Base-by-base conservation (phyloP, 805 yeast species). In the Yamadazyma insecticola region DNA sequence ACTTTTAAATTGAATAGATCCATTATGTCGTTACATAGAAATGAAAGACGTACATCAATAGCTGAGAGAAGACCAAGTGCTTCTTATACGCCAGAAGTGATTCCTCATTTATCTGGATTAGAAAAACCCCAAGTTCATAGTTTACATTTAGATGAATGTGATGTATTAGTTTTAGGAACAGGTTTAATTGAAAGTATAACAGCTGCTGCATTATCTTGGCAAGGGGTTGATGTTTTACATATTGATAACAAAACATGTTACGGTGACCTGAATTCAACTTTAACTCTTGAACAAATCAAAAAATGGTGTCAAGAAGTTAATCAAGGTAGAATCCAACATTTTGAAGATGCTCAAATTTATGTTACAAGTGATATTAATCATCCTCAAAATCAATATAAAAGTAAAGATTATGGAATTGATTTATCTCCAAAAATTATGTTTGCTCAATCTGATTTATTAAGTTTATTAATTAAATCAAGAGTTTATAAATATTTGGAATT, bases 161-260 rank as follows among this genome's bases (percentile, higher is more conserved):
- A 92, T 51, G 95, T 92, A 10, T 68, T 92, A 18, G 83, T 92
- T 34, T 76, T 83, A 41, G 98, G 98, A 22, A 90, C 98, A 0
- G 97, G 97, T 3, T 67, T 92, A 24, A 81, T 79, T 2, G 96
- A 92, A 55, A 76, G 87, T 44, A 78, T 92, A 9, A 59, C 88
- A 29, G 96, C 97, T 0, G 95, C 97, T 9, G 90, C 97, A 0
- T 67, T 92, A 28, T 82, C 97, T 9, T 92, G 98, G 97, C 96
- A 87, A 47, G 98, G 98, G n/a, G 78, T 92, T n/a, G 78, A 73
- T 42, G 97, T 92, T 6, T 63, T 92, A 26, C 98, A 92, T 51
- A 76, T 92, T 18, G 98, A 92, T 55, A 67, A 78, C 25, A 82
- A 88, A 50, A 70, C 76, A 17, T 81, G 85, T 53, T 92, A 92